phyloP scores from a whole-genome alignment of 2,329 filamentous ascomycete species.

The Colletotrichum sp. region DNA sequence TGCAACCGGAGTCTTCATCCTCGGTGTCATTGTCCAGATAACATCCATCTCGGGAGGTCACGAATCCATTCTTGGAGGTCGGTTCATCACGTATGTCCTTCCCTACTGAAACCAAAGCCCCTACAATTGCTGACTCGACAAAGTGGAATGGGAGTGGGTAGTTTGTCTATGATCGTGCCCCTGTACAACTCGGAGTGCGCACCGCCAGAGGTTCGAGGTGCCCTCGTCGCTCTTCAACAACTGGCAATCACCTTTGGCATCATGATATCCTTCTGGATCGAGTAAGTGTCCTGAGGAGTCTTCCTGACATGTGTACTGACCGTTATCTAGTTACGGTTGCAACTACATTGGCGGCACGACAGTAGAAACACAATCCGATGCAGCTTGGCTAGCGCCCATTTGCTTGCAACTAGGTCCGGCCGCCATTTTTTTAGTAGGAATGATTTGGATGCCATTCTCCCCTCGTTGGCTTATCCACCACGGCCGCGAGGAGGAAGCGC shows the following conservation, averaged over 20 bases:
- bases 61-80: conserved; percentile 69
- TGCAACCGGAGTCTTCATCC: conserved; percentile 68
- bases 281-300: conserved; percentile 37
- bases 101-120: too few species aligned
- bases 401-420: conserved; percentile 74
- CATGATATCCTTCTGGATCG: conserved; percentile 69
- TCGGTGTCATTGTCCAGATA: conserved; percentile 73
- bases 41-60: conserved; percentile 62
- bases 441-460: conserved; percentile 81
- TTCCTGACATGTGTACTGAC: background rate
- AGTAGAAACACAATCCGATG: conserved; percentile 59
- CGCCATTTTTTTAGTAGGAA: conserved; percentile 68
- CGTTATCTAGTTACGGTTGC: conserved; percentile 45
- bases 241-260: conserved; percentile 66
- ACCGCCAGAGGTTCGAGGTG: conserved; percentile 46
- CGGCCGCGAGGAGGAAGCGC: conserved; percentile 70
- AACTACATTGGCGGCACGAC: conserved; percentile 67
- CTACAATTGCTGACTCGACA: too few species aligned
- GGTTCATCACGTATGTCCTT: conserved; percentile 72
- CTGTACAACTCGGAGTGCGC: conserved; percentile 54
- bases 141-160: conserved; percentile 70
- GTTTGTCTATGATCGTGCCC: conserved; percentile 70
- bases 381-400: conserved; percentile 77
- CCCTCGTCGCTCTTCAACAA: conserved; percentile 52
- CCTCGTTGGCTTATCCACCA: conserved; percentile 79